Evolutionary conservation across 2,329 filamentous ascomycete species (phyloP), one percentile per base, ranked within the genome.

Genomic region (Cytospora chrysosperma): DNA sequence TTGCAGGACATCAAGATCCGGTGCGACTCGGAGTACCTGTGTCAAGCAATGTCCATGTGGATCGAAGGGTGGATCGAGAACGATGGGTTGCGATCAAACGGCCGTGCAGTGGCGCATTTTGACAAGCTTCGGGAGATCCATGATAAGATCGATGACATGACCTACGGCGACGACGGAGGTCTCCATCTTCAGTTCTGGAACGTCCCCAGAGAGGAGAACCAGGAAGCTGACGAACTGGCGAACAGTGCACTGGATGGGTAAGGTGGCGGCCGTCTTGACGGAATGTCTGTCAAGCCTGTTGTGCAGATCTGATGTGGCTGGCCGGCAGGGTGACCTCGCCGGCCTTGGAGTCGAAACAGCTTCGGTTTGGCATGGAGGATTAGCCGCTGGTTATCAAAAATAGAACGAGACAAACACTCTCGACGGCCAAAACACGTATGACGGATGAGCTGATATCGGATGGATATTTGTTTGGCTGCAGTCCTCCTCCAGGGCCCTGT

Each of bases 131-230:
- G 32, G 28, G 62, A 59, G 12, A 51, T 70, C 7, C 57, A 68
- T 5, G 26, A 65, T 5, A 52, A 15, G 24, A 13, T 69, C 26
- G 56, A 67, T 2, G 62, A 68, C 4, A 63, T 70, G 65, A 62
- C 53, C 4, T 61, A 64, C 19, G 58, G 56, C n/a, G 61, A 64
- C 27, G 59, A 69, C 6, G 65, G 61, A 7, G 63, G 60, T 12
- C n/a, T 69, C 34, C 28, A 63, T 0, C 30, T 69, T 21, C 54
- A 66, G 43, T 67, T 70, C 57, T 69, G 68, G 68, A 37, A 63
- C 32, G 52, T 66, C 1, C 65, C 65, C 8, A 61, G 66, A 4
- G 66, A 56, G 21, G 30, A 66, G 7, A 69, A 70, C 28, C 21
- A 3, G 19, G 63, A 67, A 27, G 68, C 68, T 12, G 62, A 69